phyloP scores from a whole-genome alignment of 257 asterid genomes.

The Solanum phureja region DNA sequence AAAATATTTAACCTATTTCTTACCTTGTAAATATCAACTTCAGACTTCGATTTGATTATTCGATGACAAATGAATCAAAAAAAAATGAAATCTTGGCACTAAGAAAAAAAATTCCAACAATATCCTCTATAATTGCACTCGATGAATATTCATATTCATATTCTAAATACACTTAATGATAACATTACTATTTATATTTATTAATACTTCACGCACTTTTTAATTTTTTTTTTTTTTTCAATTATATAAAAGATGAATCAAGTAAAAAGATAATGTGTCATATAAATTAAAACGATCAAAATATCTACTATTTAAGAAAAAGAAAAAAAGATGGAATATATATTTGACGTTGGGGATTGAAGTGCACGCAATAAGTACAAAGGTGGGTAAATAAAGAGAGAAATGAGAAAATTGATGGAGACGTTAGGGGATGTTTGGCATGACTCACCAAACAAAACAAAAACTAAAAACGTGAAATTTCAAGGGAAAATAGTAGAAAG shows the following conservation, averaged over 20 bases:
- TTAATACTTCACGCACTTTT: background rate
- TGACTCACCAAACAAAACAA: slow-evolving; percentile 19
- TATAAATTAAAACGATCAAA: too few species aligned
- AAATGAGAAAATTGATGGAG: background rate
- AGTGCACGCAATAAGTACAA: background rate
- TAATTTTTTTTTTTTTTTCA: too few species aligned
- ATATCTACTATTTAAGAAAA: too few species aligned
- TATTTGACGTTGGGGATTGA: background rate
- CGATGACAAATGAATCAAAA: too few species aligned
- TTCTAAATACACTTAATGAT: background rate
- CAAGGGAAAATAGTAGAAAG: background rate
- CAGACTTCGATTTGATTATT: too few species aligned
- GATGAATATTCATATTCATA: background rate
- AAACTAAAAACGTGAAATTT: slow-evolving; percentile 5
- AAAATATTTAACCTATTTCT: too few species aligned
- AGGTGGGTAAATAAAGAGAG: background rate
- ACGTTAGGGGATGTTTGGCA: slow-evolving; percentile 5
- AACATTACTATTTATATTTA: background rate
- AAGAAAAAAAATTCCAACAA: background rate
- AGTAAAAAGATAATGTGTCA: too few species aligned
- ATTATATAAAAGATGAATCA: background rate
- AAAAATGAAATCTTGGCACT: background rate
- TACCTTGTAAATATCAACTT: too few species aligned
- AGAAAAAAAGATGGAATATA: too few species aligned
- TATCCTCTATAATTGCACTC: background rate